Conservation (phyloP, 148 eudicot genomes). For the Selenicereus undatus region DNA sequence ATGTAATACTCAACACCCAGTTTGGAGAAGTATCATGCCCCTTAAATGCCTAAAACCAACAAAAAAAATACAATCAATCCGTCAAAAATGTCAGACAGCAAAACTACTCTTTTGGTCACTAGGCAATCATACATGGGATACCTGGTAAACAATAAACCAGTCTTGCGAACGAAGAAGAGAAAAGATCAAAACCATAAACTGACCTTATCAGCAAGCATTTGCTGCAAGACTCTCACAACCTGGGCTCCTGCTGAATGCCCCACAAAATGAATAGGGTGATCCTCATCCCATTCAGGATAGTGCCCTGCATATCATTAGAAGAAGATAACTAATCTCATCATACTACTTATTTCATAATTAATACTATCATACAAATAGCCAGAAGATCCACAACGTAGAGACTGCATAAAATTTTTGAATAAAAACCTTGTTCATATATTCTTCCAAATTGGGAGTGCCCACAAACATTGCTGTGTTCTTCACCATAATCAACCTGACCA, state of each 20-base stretch:
- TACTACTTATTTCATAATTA: neutral
- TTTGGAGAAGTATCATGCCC: constrained; percentile 71
- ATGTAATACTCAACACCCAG: constrained; percentile 83
- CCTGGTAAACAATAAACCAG: neutral
- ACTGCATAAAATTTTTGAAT: neutral
- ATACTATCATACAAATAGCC: neutral
- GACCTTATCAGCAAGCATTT: constrained; percentile 95
- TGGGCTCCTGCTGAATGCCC: constrained; percentile 98
- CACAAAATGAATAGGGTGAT: constrained; percentile 92
- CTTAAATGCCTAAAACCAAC: constrained; percentile 55
- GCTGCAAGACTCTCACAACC: constrained; percentile 87
- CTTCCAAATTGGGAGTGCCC: constrained; percentile 88
- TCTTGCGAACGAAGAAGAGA: neutral
- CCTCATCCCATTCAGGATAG: constrained; percentile 88
- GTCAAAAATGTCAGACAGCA: neutral
- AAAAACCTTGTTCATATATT: constrained; percentile 66
- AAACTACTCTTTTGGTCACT: neutral
- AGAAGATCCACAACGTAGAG: neutral
- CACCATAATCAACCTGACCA: constrained; percentile 94
- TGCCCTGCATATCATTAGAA: constrained; percentile 42
- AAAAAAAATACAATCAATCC: neutral
- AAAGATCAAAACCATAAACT: constrained; percentile 7
- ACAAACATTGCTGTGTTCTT: constrained; percentile 86
- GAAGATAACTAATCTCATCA: neutral
- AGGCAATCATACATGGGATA: constrained; percentile 1